A percentile compares a stretch with the other conserved stretches of the same genome.
phyloP scores from a whole-genome alignment of 2,329 filamentous ascomycete genomes.

The Lachnellula occidentalis region DNA sequence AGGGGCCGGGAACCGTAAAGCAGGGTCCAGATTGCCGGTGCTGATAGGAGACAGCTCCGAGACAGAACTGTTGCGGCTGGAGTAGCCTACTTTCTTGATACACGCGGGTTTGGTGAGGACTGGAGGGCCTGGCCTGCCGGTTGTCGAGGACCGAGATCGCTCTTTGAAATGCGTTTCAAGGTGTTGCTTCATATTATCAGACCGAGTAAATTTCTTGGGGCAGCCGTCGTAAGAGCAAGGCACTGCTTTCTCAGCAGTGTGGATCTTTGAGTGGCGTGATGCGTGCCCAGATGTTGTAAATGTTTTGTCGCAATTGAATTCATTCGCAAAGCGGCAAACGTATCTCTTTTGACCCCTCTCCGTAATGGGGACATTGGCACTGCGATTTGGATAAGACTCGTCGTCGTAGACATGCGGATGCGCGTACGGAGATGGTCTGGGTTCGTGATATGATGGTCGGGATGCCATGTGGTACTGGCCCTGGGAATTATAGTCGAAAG shows the following conservation, averaged over 20 bases:
- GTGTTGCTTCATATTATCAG: conserved; percentile 86
- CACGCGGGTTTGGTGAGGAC: conserved; percentile 23
- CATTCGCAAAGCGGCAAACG: conserved; percentile 67
- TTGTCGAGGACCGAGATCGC: conserved; percentile 22
- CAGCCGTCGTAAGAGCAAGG: conserved; percentile 63
- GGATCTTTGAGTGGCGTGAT: conserved; percentile 79
- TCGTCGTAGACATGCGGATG: conserved; percentile 22
- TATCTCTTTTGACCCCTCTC: conserved; percentile 52
- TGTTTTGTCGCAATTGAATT: conserved; percentile 67
- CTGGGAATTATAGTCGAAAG: conserved; percentile 10
- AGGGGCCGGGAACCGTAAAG: background rate
- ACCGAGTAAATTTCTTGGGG: conserved; percentile 74
- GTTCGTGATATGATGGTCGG: conserved; percentile 8
- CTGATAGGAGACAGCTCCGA: background rate
- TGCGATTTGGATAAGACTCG: conserved; percentile 13
- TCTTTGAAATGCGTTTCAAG: conserved; percentile 70
- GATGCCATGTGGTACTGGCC: conserved; percentile 8
- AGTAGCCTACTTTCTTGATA: conserved; percentile 23
- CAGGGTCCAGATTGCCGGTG: background rate
- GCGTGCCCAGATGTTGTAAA: conserved; percentile 83
- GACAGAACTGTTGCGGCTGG: background rate
- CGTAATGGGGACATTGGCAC: background rate
- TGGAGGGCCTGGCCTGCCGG: conserved; percentile 16
- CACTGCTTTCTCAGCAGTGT: conserved; percentile 75
- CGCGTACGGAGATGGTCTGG: conserved; percentile 7